A percentile compares a stretch with the other conserved stretches of the same genome.
Conservation (phyloP, 345 rosid genomes). For the Pugionium cornutum region DNA sequence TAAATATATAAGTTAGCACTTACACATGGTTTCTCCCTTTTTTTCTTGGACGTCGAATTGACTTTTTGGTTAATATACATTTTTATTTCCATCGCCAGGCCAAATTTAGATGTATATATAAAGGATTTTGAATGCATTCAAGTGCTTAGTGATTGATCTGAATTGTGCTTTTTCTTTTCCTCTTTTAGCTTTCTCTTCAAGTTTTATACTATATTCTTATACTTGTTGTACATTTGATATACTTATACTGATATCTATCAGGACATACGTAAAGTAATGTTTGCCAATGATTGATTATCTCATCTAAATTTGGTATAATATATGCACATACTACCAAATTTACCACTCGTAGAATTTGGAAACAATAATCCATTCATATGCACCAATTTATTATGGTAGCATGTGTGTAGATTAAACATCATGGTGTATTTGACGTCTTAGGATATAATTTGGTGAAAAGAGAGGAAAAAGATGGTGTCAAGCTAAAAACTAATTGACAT, state of each 20-base stretch:
- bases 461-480: too few species aligned
- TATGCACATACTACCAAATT: slow-evolving; percentile 36
- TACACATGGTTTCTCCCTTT: slow-evolving; percentile 4
- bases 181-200: neutral
- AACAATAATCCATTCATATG: slow-evolving; percentile 19
- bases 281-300: slow-evolving; percentile 36
- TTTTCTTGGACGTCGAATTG: neutral
- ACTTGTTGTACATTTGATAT: slow-evolving; percentile 10
- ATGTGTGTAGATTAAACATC: too few species aligned
- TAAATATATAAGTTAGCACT: neutral
- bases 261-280: slow-evolving; percentile 11
- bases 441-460: too few species aligned
- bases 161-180: neutral
- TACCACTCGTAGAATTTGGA: slow-evolving; percentile 6
- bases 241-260: slow-evolving; percentile 4
- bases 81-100: neutral
- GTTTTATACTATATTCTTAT: neutral
- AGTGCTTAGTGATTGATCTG: slow-evolving; percentile 8
- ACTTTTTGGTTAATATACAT: neutral
- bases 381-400: neutral
- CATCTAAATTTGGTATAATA: slow-evolving; percentile 34
- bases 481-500: too few species aligned
- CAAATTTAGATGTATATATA: neutral
- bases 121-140: slow-evolving; percentile 5
- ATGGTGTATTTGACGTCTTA: too few species aligned